Conservation (phyloP, 192 early-diverging fungal genomes). For the Mortierella claussenii region DNA sequence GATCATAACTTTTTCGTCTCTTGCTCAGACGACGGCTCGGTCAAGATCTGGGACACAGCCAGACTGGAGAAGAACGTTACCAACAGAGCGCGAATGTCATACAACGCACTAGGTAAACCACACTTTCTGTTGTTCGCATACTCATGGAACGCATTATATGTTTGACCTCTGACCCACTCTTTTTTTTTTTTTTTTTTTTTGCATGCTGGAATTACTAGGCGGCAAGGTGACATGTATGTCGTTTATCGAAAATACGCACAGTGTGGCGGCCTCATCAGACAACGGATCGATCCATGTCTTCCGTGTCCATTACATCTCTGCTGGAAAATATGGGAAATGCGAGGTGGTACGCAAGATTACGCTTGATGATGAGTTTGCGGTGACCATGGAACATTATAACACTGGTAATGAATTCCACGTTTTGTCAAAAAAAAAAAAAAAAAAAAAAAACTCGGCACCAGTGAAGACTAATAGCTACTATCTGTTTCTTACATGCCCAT, state of each 20-base stretch:
- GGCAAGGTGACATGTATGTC: constrained; percentile 80
- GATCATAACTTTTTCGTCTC: constrained; percentile 83
- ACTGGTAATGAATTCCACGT: constrained; percentile 56
- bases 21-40: constrained; percentile 84
- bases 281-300: constrained; percentile 86
- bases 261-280: constrained; percentile 80
- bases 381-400: constrained; percentile 73
- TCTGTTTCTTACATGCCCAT: neutral
- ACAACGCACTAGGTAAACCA: constrained; percentile 71
- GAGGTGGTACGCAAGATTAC: constrained; percentile 64
- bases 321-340: constrained; percentile 74
- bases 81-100: constrained; percentile 77
- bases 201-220: constrained; percentile 53
- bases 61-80: constrained; percentile 87
- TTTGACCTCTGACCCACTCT: too few relatives aligned
- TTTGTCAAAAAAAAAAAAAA: neutral
- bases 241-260: constrained; percentile 83
- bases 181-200: neutral
- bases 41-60: constrained; percentile 85
- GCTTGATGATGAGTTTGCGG: constrained; percentile 69
- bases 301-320: constrained; percentile 59
- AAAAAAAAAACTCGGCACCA: neutral
- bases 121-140: too few relatives aligned
- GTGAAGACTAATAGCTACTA: too few relatives aligned
- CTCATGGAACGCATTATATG: too few relatives aligned